These are phyloP conservation scores for Eucalyptus regnans DNA, from an alignment of 345 rosid genomes.

Conservation along the genomic window DNA sequence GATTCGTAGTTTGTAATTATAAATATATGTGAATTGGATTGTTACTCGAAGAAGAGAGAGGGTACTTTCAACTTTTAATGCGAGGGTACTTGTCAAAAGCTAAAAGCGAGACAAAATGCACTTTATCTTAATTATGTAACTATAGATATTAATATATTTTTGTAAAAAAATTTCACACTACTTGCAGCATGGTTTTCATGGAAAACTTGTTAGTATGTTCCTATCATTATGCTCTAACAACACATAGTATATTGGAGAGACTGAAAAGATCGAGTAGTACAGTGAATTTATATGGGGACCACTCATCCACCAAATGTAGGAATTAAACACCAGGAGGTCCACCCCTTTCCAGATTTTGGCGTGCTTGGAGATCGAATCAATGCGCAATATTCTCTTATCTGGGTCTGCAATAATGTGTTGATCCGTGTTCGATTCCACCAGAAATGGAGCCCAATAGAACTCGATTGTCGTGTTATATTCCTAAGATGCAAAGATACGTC, in stretches of 20 bases:
- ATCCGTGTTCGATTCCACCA: constrained; percentile 78
- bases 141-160: neutral
- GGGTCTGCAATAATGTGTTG: constrained; percentile 36
- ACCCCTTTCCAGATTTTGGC: constrained; percentile 59
- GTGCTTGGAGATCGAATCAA: constrained; percentile 66
- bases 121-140: neutral
- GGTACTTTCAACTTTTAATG: too few relatives aligned
- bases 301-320: constrained; percentile 97
- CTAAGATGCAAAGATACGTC: constrained; percentile 7
- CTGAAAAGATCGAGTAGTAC: constrained; percentile 10
- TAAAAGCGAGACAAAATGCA: neutral
- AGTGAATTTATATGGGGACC: constrained; percentile 43
- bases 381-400: constrained; percentile 59
- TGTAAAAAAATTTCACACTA: neutral
- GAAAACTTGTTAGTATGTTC: neutral
- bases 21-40: neutral
- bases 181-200: neutral
- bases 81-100: neutral
- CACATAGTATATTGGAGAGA: neutral
- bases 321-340: constrained; percentile 70
- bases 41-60: neutral
- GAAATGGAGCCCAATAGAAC: constrained; percentile 91
- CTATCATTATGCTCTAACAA: neutral
- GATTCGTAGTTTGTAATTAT: neutral
- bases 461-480: constrained; percentile 71